Evolutionary conservation across 805 yeast genomes (phyloP), one percentile per base, ranked within the genome.

Genomic region (Wickerhamomyces sydowiorum): DNA sequence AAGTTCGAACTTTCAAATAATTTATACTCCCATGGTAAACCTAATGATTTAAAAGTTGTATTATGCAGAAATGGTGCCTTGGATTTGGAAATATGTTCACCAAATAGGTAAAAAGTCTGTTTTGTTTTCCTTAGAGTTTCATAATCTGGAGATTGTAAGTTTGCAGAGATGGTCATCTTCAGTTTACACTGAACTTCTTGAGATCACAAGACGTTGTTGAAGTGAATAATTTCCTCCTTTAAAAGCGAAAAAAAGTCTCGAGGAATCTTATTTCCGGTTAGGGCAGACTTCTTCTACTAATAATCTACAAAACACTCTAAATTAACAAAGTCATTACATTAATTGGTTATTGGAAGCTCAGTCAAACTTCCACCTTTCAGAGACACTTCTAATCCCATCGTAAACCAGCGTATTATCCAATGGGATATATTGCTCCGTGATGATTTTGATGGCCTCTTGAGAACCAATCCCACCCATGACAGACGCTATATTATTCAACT

Each of bases 401-500:
- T 77, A 89, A 0, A 83, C 70, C 41, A 82, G 66, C 8, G 80
- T 63, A 51, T 87, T 85, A 48, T 82, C 81, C 34, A 88, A 53
- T 1, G 97, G 95, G 5, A 82, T 70, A 51, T 87, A 89, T 60
- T 91, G 98, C 29, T 75, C 73, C 2, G 96, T 87, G 20, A 86
- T 51, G 3, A 78, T 56, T 62, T 93, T 91, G 39, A 87, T 68
- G 5, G 76, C 79, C 57, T 91, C 99, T 57, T 91, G 96, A 3
- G 88, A 82, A 0, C 78, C 89, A 12, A 90, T 66, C 0, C 96
- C 98, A 2, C 96, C 98, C 49, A 86, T 66, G 4, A 87, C 61
- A 5, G 96, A 71, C 18, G 82, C 65, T 14, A 78, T 70, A 51
- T 83, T 82, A 46, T 78, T 81, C 13, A 77, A 39, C 47, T 76